phyloP scores from a whole-genome alignment of 306 rosid species.

The Casuarina glauca region DNA sequence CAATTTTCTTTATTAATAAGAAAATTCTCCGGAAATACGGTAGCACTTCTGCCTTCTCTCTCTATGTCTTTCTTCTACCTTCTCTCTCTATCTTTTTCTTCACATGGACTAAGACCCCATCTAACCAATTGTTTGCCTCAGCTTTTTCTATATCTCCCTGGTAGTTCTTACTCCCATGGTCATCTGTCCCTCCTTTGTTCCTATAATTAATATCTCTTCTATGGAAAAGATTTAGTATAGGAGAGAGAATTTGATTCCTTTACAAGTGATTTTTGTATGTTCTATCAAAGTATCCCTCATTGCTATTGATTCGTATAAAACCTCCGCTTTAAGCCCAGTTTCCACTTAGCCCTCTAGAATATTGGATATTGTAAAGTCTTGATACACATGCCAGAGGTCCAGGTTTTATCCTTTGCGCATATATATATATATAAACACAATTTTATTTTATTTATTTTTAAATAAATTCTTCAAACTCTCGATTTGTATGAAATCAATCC shows the following conservation, averaged over 20 bases:
- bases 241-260: neutral
- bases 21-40: neutral
- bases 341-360: neutral
- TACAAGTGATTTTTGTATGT: neutral
- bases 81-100: neutral
- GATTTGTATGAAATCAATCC: neutral
- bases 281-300: neutral
- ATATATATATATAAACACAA: neutral
- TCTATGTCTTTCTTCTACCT: neutral
- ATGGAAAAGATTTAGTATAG: neutral
- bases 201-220: neutral
- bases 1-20: neutral
- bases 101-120: neutral
- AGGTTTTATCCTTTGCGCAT: neutral
- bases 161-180: neutral
- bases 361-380: neutral
- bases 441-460: neutral
- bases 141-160: neutral
- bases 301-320: neutral
- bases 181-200: neutral
- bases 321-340: neutral
- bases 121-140: neutral
- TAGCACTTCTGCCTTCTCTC: neutral
- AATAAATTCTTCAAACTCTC: neutral
- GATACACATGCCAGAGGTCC: neutral